Base-by-base conservation (phyloP, 139 green algal species). In the Coccomyxa sp. region DNA sequence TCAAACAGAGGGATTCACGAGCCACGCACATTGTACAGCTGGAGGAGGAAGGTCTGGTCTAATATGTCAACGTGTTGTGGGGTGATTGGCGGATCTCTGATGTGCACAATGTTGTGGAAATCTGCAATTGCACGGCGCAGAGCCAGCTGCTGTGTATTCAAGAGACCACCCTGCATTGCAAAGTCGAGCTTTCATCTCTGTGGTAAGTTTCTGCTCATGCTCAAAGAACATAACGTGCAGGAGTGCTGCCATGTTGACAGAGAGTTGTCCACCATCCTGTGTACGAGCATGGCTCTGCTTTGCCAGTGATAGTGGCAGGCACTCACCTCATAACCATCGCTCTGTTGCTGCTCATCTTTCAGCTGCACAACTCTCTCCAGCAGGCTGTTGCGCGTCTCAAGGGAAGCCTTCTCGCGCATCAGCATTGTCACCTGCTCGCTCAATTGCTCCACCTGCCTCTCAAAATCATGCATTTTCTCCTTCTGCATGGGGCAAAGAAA, bases 401-500 rank as follows among this genome's bases (percentile, higher is more conserved):
- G 78, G 51, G 17, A 51, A 14, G 15, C 51, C 57, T 82, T 82
- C 58, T 82, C 78, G 4, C 18, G 57, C 78, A 74, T 38, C 57
- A 82, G 78, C 78, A 17, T 45, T 14, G 15, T 51, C 51, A 82
- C 27, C 51, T n/a, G 78, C 78, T 30, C 18, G 57, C 27, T 82
- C 78, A 82, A 57, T 12, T 82, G 51, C 57, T 74, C 78, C 58
- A 82, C 58, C 78, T 80, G 76, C 76, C 32, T 18, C 76, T 80
- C 38, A 27, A 66, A 80, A 7, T 51, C 58, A 21, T 71, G n/a
- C 78, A 75, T 71, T 57, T 74, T 82, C 78, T 74, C 78, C 78
- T 82, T 27, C 74, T 79, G 38, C 38, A 51, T 51, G 38, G 38
- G n/a, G 38, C 38, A n/a, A 27, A 27, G 67, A 30, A n/a, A 76